Conservation (phyloP, 192 early-diverging fungal species). For the Oehlia diaphana region DNA sequence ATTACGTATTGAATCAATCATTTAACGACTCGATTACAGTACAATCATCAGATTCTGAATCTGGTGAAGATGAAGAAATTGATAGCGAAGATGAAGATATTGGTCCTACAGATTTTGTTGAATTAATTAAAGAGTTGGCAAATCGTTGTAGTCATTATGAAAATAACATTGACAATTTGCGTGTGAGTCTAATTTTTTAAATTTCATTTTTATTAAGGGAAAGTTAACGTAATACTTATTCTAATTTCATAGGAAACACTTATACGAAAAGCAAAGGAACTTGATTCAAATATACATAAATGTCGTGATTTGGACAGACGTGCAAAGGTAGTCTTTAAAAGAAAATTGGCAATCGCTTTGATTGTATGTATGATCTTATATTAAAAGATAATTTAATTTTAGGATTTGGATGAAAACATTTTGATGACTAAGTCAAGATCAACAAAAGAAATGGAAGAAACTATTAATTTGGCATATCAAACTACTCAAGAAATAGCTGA, state of each 20-base stretch:
- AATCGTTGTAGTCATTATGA: constrained; percentile 3
- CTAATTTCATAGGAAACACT: not conserved
- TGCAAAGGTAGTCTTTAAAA: constrained; percentile 9
- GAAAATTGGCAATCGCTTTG: not conserved
- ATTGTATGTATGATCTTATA: not conserved
- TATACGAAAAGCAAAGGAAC: not conserved
- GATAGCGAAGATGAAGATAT: constrained; percentile 4
- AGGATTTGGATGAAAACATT: constrained; percentile 20
- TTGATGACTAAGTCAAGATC: not conserved
- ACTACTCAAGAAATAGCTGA: not conserved
- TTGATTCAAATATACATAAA: constrained; percentile 14
- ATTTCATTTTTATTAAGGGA: not conserved
- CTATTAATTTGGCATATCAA: not conserved
- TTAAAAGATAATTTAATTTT: not conserved
- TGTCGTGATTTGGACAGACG: constrained; percentile 7
- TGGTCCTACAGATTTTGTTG: not conserved
- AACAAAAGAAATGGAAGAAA: constrained; percentile 18
- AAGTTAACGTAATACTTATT: no score
- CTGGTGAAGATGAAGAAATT: not conserved
- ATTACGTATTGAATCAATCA: not conserved
- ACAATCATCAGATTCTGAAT: not conserved
- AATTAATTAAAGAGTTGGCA: constrained; percentile 10
- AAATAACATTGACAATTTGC: not conserved
- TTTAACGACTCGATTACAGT: not conserved
- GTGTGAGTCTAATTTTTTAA: not conserved